These are phyloP conservation scores for Balakata baccata DNA, from an alignment of 345 rosid genomes.

Conservation along the genomic window DNA sequence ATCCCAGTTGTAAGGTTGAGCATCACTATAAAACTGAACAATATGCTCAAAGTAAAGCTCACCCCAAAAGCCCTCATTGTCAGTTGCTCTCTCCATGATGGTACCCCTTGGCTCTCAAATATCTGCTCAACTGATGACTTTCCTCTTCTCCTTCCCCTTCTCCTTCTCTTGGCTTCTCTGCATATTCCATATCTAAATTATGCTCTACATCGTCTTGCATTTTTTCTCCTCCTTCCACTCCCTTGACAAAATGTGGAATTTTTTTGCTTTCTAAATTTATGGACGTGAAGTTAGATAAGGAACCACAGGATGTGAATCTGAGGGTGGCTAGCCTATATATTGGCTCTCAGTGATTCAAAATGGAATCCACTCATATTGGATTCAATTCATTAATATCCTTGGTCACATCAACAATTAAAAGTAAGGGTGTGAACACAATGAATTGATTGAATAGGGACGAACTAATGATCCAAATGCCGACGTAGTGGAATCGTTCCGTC, in stretches of 20 bases:
- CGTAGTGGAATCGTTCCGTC: neutral
- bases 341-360: neutral
- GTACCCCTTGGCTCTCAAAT: conserved; percentile 8
- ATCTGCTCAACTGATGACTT: conserved; percentile 9
- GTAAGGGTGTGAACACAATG: neutral
- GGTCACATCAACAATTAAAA: neutral
- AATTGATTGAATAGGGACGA: neutral
- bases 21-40: conserved; percentile 13
- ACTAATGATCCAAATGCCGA: neutral
- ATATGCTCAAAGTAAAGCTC: conserved; percentile 4
- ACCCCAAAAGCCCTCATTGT: conserved; percentile 5
- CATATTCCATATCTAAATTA: neutral
- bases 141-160: neutral
- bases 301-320: conserved; percentile 4
- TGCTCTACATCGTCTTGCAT: neutral
- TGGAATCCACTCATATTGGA: neutral
- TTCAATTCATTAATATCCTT: neutral
- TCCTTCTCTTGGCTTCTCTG: neutral
- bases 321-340: neutral
- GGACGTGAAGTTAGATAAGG: neutral
- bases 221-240: neutral
- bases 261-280: neutral
- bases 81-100: conserved; percentile 15
- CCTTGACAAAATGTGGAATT: neutral
- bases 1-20: conserved; percentile 12